Evolutionary conservation across 2,329 filamentous ascomycete species (phyloP).

Genomic region (Paecilomyces formosus): DNA sequence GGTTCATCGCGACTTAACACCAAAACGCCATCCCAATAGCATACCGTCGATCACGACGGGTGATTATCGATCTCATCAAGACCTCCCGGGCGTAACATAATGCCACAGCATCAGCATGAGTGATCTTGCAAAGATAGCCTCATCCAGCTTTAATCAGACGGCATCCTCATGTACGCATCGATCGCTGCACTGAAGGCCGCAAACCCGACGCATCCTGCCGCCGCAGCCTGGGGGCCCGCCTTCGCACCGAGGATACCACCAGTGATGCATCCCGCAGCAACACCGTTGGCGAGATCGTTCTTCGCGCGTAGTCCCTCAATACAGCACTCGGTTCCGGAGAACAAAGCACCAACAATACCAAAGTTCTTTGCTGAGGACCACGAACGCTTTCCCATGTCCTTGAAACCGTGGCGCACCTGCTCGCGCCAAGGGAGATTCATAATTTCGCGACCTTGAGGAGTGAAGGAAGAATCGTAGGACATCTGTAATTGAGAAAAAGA

Average conservation of each 20-base stretch:
- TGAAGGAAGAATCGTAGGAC: constrained; percentile 93
- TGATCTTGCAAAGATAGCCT: neutral
- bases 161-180: constrained; percentile 82
- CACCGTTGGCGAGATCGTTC: constrained; percentile 85
- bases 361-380: constrained; percentile 88
- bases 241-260: constrained; percentile 80
- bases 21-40: neutral
- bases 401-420: constrained; percentile 79
- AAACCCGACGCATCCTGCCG: constrained; percentile 84
- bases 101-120: neutral
- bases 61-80: neutral
- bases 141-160: constrained; percentile 20
- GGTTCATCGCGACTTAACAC: constrained; percentile 4
- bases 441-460: constrained; percentile 47
- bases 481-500: constrained; percentile 57
- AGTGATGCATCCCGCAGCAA: constrained; percentile 81
- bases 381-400: constrained; percentile 85
- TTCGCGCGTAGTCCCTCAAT: constrained; percentile 86
- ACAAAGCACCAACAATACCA: constrained; percentile 84
- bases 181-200: constrained; percentile 89
- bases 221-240: constrained; percentile 82
- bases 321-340: constrained; percentile 88
- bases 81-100: neutral
- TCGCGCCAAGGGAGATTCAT: constrained; percentile 67
- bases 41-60: neutral